A percentile compares a stretch with the other conserved stretches of the same genome.
Conservation (phyloP, 2,329 filamentous ascomycete species). For the Xylariales sp. region DNA sequence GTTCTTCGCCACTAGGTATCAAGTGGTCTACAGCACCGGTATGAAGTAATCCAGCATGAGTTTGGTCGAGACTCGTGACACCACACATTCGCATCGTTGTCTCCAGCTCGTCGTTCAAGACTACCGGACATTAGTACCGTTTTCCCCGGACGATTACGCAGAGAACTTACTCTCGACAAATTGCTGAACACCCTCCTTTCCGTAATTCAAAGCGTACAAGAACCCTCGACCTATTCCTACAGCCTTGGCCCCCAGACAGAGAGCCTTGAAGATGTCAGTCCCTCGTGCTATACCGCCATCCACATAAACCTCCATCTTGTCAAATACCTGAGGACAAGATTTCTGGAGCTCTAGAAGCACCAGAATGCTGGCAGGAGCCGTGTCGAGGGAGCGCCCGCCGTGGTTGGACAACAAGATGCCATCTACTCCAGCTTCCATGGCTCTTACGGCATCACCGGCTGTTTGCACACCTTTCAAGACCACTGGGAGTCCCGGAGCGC, state of each 20-base stretch:
- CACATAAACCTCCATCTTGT: constrained; percentile 55
- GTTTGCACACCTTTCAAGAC: constrained; percentile 68
- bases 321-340: constrained; percentile 56
- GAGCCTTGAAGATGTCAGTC: constrained; percentile 62
- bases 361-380: constrained; percentile 49
- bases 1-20: constrained; percentile 35
- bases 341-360: constrained; percentile 59
- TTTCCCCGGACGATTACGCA: too few species aligned
- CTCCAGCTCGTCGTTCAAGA: constrained; percentile 56
- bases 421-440: constrained; percentile 56
- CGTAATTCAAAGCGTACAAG: constrained; percentile 57
- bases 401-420: constrained; percentile 69
- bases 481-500: constrained; percentile 50
- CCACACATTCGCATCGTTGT: constrained; percentile 64
- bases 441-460: constrained; percentile 56
- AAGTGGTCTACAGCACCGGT: constrained; percentile 44
- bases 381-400: constrained; percentile 55
- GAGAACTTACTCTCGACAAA: constrained; percentile 44
- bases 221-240: constrained; percentile 60
- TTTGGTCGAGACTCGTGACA: constrained; percentile 54
- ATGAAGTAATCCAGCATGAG: constrained; percentile 57
- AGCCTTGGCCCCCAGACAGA: constrained; percentile 60
- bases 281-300: constrained; percentile 63
- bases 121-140: constrained; percentile 18
- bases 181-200: constrained; percentile 50